Base-by-base conservation (phyloP, 2,329 filamentous ascomycete genomes). In the Hypoxylon sp. region DNA sequence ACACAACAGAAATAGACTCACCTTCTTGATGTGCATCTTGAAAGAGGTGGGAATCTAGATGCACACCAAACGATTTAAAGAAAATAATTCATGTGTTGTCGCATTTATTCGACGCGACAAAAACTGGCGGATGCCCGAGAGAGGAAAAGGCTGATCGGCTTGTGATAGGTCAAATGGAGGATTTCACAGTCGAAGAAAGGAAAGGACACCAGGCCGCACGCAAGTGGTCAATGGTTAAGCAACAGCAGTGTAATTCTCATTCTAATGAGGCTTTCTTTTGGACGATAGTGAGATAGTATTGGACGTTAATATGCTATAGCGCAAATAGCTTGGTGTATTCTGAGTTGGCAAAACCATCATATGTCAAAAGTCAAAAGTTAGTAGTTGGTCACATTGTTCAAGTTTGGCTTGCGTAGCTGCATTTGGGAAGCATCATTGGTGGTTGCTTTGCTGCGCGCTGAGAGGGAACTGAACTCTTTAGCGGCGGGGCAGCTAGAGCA, bases 1-100 rank as follows among this genome's bases (percentile, higher is more conserved):
- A 36, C 19, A 32, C 9, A 11, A 29, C 13, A 2, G 46, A 19
- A 35, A 20, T 21, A 38, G 13, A n/a, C 26, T 19, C 49, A 68
- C 67, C 57, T 62, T 62, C 50, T 69, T 68, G 17, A 67, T 41
- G 17, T 67, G 62, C 67, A 69, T 69, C 16, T 54, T 63, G 45
- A 47, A 29, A 17, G 12, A 17, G 42, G 35, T 27, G 35, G 16
- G 36, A 40, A 23, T 35, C 15, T 15, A 31, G 13, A 29, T 49
- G n/a, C 41, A 41, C 42, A 47, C 16, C 31, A 5, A 32, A 43
- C 23, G 16, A 29, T 23, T 43, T 8, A 47, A 40, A 32, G 25
- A 41, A n/a, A 35, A 48, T 23, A 51, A 32, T 12, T 36, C 47
- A 50, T 35, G 42, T 34, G 48, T 40, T 49, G 46, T 62, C 38